phyloP scores from a whole-genome alignment of 1,284 basidiomycete species.

The Cryptococcus hybrid region DNA sequence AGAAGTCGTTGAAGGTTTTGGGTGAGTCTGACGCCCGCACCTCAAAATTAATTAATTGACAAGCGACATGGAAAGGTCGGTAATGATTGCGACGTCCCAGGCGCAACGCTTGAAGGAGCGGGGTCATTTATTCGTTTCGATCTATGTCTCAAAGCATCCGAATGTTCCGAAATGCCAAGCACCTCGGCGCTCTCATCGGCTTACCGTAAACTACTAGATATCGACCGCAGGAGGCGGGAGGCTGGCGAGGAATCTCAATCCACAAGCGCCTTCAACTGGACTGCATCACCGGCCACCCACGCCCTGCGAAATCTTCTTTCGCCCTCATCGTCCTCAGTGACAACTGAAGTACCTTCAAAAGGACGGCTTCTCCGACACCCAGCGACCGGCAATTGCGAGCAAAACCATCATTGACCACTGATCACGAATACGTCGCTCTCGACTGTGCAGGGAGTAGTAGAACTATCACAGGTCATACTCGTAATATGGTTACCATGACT shows the following conservation, averaged over 20 bases:
- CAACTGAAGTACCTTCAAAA: constrained; percentile 16
- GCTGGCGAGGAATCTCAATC: constrained; percentile 3
- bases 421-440: constrained; percentile 39
- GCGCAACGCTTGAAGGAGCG: constrained; percentile 36
- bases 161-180: constrained; percentile 47
- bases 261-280: constrained; percentile 19
- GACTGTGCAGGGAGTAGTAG: constrained; percentile 46
- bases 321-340: constrained; percentile 12
- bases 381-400: constrained; percentile 16
- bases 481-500: constrained; percentile 39
- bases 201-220: constrained; percentile 29
- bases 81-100: constrained; percentile 50
- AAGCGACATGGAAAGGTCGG: constrained; percentile 26
- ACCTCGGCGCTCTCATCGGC: constrained; percentile 19
- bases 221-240: constrained; percentile 24
- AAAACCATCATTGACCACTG: constrained; percentile 4
- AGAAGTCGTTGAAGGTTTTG: constrained; percentile 65
- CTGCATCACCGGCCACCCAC: constrained; percentile 41
- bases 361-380: constrained; percentile 16
- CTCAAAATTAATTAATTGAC: neutral
- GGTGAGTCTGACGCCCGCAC: constrained; percentile 38
- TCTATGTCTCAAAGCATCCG: constrained; percentile 47
- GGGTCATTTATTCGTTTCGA: constrained; percentile 37
- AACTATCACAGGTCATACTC: constrained; percentile 40
- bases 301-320: constrained; percentile 46